Percentiles rank a stretch among this genome's conserved stretches.
Conservation (phyloP, 1,284 basidiomycete species). For the Stygiomarasmius scandens region DNA sequence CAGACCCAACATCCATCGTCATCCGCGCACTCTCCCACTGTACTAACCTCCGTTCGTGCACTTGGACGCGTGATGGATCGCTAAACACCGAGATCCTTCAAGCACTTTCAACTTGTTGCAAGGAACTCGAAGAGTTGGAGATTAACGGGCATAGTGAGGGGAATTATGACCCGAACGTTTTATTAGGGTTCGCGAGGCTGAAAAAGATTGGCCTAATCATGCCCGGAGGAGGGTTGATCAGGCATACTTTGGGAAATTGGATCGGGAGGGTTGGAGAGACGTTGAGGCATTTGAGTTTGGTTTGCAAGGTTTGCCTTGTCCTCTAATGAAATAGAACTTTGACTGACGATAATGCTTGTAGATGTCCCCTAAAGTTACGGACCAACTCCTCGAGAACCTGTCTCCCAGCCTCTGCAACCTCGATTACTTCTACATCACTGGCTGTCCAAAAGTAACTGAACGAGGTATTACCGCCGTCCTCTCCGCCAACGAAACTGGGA, state of each 20-base stretch:
- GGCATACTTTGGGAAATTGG: constrained; percentile 55
- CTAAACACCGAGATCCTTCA: constrained; percentile 58
- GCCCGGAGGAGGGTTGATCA: constrained; percentile 61
- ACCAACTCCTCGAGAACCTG: constrained; percentile 50
- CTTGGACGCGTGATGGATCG: constrained; percentile 77
- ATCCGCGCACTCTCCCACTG: constrained; percentile 60
- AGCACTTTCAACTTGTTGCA: constrained; percentile 42
- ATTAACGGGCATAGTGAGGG: constrained; percentile 66
- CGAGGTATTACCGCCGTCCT: constrained; percentile 55
- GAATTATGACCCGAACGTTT: constrained; percentile 53
- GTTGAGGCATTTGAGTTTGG: constrained; percentile 58
- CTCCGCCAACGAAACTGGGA: constrained; percentile 42
- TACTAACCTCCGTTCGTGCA: constrained; percentile 57
- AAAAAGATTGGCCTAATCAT: constrained; percentile 66
- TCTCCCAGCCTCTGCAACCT: constrained; percentile 51
- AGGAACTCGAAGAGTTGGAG: constrained; percentile 55
- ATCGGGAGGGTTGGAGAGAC: constrained; percentile 42
- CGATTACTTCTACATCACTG: constrained; percentile 59
- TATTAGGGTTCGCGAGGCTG: constrained; percentile 52
- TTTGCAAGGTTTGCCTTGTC: constrained; percentile 59
- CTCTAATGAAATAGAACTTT: constrained; percentile 12
- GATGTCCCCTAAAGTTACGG: constrained; percentile 59
- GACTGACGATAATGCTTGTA: constrained; percentile 29
- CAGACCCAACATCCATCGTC: constrained; percentile 41
- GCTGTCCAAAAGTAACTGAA: constrained; percentile 71